Evolutionary conservation across 108 stramenopile genomes (phyloP), one percentile per base, ranked within the genome.

Genomic region (Skeletonema grethae): DNA sequence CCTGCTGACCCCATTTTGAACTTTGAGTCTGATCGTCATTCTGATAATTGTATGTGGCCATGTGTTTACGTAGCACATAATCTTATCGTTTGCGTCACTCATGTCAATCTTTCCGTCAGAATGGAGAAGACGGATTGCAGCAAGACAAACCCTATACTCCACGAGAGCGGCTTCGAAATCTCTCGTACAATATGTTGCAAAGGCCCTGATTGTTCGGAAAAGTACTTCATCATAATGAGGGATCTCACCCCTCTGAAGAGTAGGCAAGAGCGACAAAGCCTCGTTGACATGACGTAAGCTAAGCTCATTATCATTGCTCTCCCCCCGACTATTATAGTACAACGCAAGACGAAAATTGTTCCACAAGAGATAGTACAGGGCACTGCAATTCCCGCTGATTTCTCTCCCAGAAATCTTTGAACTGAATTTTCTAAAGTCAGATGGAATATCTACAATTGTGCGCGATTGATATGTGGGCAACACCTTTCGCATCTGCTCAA

Each of bases 41-140:
- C 36, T 60, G 7, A 60, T 31, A 16, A 60, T 15, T 11, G 30
- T 31, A 29, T 60, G 59, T n/a, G 59, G 59, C 59, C 30, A 34
- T 6, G 31, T 4, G 13, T 60, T 34, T 4, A 60, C 35, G 0
- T 0, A 8, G 5, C 28, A 0, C 30, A 60, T 60, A 29, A 60
- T 29, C 6, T 6, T 60, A 29, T 60, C 29, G 36, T 1, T 60
- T n/a, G 59, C 11, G 30, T 60, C 59, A 1, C 36, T 36, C 59
- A 60, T 60, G 25, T 60, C 59, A 31, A 60, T 7, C 25, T 30
- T 60, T 4, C 36, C 36, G 7, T 22, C 59, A 34, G 16, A n/a
- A 7, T 60, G 24, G 16, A 60, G 59, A 18, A 60, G 59, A n/a
- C 59, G 59, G n/a, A 60, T 34, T 34, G 59, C 59, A 34, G 59